These are phyloP conservation scores for Besnoitia besnoiti DNA, from an alignment of 169 alveolate genomes.

Conservation along the genomic window DNA sequence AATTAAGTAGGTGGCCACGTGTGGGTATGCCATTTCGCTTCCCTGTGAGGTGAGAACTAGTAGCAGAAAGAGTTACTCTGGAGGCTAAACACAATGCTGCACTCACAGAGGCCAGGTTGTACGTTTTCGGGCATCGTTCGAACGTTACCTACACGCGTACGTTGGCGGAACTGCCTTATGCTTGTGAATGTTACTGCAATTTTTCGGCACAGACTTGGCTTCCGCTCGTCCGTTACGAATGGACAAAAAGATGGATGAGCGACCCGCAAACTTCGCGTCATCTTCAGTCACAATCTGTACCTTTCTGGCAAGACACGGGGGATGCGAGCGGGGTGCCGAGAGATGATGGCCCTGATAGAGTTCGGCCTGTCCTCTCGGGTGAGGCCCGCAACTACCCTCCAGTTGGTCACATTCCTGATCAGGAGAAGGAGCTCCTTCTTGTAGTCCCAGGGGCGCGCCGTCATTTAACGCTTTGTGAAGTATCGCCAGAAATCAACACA, in stretches of 20 bases:
- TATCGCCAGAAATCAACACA: background rate
- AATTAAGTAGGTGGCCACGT: too few species aligned
- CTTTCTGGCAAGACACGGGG: too few species aligned
- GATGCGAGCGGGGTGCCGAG: background rate
- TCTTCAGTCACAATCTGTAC: background rate
- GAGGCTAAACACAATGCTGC: too few species aligned
- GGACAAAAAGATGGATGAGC: background rate
- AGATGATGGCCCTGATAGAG: background rate
- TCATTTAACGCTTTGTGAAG: background rate
- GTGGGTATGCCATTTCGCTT: too few species aligned
- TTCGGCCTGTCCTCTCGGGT: background rate
- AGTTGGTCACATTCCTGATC: background rate
- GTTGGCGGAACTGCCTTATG: background rate
- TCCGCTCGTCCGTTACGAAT: background rate
- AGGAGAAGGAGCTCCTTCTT: background rate
- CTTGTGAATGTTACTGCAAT: background rate
- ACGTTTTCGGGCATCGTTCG: too few species aligned
- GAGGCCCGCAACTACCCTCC: background rate
- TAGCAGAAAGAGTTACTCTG: too few species aligned
- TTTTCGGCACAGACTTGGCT: background rate
- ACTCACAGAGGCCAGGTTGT: too few species aligned
- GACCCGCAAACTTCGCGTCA: background rate
- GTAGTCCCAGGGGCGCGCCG: background rate
- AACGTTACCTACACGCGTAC: too few species aligned
- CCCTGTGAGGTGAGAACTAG: too few species aligned